Conservation (phyloP, 495 filamentous ascomycete species). For the Penicillium canescens region DNA sequence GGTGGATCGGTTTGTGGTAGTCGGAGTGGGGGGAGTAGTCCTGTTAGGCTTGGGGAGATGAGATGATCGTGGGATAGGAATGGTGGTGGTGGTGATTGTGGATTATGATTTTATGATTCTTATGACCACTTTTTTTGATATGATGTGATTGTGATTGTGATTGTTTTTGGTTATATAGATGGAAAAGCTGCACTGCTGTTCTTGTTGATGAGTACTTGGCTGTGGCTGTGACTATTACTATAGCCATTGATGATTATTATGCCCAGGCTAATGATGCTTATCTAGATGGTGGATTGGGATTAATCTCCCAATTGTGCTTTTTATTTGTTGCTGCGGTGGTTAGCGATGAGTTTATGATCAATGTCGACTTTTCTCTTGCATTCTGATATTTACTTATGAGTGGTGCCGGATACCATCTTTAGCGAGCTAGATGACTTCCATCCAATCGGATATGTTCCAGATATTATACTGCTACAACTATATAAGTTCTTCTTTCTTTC, state of each 20-base stretch:
- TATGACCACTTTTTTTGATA: constrained; percentile 2
- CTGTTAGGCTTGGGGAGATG: constrained; percentile 37
- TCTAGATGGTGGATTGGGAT: constrained; percentile 11
- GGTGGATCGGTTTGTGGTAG: constrained; percentile 45
- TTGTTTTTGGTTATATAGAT: constrained; percentile 16
- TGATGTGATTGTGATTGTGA: not conserved
- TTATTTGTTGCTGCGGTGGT: constrained; percentile 13
- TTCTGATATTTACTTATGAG: too few species aligned
- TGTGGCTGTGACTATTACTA: not conserved
- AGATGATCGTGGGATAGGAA: not conserved
- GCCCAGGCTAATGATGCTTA: constrained; percentile 3
- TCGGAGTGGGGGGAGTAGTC: constrained; percentile 58
- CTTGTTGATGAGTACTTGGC: not conserved
- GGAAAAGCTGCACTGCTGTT: constrained; percentile 7
- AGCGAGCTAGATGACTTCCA: too few species aligned
- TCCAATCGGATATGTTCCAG: too few species aligned
- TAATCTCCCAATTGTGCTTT: not conserved
- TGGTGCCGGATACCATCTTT: too few species aligned
- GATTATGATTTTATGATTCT: constrained; percentile 1
- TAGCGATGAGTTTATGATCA: constrained; percentile 12
- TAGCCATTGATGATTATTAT: not conserved
- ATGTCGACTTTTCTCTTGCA: too few species aligned
- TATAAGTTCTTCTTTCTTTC: too few species aligned
- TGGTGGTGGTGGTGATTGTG: not conserved
- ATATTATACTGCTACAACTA: too few species aligned